Evolutionary conservation across 2,329 filamentous ascomycete genomes (phyloP).

Genomic region (Lachnellula subtilissima): DNA sequence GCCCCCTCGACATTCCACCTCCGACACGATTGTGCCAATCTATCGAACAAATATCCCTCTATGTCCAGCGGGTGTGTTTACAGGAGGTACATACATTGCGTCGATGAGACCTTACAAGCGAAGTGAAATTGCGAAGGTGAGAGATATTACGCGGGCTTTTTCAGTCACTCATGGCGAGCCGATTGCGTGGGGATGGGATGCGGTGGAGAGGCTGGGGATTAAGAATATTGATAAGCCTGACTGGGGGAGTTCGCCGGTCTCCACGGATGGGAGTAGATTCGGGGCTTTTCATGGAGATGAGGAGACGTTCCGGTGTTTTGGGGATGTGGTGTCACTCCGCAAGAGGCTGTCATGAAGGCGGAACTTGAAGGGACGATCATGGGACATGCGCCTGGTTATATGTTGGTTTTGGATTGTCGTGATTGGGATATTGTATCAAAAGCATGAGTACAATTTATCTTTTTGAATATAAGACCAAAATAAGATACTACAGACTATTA

Average conservation of each 20-base stretch:
- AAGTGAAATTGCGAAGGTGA: slow-evolving; percentile 46
- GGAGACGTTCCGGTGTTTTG: slow-evolving; percentile 52
- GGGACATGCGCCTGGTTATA: slow-evolving; percentile 57
- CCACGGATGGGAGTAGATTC: slow-evolving; percentile 35
- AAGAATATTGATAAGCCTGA: slow-evolving; percentile 46
- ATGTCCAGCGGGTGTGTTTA: slow-evolving; percentile 54
- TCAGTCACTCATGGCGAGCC: slow-evolving; percentile 58
- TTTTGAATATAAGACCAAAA: not conserved
- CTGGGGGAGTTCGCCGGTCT: slow-evolving; percentile 49
- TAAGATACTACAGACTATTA: not conserved
- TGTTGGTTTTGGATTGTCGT: slow-evolving; percentile 51
- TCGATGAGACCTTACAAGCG: slow-evolving; percentile 57
- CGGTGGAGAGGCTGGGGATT: slow-evolving; percentile 48
- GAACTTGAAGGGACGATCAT: slow-evolving; percentile 51
- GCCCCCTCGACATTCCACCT: slow-evolving; percentile 44
- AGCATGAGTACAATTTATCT: not conserved
- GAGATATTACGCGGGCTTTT: slow-evolving; percentile 51
- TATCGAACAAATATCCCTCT: slow-evolving; percentile 54
- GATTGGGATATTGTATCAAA: slow-evolving; percentile 17
- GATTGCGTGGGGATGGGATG: slow-evolving; percentile 61
- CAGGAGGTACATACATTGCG: slow-evolving; percentile 50
- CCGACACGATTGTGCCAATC: slow-evolving; percentile 53
- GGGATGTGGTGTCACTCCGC: slow-evolving; percentile 63
- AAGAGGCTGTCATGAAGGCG: slow-evolving; percentile 57
- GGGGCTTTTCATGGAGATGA: slow-evolving; percentile 32